Base-by-base conservation (phyloP, 2,329 filamentous ascomycete species). In the Zalaria sp. region DNA sequence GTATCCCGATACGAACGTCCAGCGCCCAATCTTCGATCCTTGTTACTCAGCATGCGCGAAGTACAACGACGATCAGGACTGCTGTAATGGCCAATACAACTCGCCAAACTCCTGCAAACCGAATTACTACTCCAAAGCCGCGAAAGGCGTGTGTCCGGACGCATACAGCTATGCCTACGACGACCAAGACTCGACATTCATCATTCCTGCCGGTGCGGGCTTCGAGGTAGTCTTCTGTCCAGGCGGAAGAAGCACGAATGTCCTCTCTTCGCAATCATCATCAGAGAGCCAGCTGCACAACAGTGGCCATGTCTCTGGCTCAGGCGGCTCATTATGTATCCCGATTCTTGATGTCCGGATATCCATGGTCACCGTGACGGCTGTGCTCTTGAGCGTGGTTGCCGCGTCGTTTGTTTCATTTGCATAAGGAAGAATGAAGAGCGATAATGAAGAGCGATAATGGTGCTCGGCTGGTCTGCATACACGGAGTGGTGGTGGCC, bases 221-320 rank as follows among this genome's bases (percentile, higher is more conserved):
- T 91, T 83, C 68, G 77, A 88, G 57, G 71, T 91, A 9, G 71
- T 82, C 6, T 84, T 91, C 58, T 91, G 85, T 57, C 85, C 85
- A 9, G 66, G 67, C 11, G 68, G 64, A 10, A 60, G 66, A 40
- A 69, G 65, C 34, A 71, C 68, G 25, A 66, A 63, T 39, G 71
- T 71, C 38, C 51, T 71, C 26, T 57, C 58, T 10, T 58, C 60
- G 5, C 58, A 61, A 31, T 45, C 51, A 25, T 56, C 55, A 4
- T 49, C 59, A 43, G 55, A 62, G 51, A 51, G 49, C 18, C 53
- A 60, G 32, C 25, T 44, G 31, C 38, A 38, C 35, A 43, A 39
- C 27, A 43, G 43, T 31, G 46, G 46, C n/a, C 42, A 43, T 32
- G 38, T 45, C 27, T 48, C 46, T 27, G 41, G 37, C 44, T 46